Conservation (phyloP, 805 yeast species). For the Saccharomycopsis guyanensis region DNA sequence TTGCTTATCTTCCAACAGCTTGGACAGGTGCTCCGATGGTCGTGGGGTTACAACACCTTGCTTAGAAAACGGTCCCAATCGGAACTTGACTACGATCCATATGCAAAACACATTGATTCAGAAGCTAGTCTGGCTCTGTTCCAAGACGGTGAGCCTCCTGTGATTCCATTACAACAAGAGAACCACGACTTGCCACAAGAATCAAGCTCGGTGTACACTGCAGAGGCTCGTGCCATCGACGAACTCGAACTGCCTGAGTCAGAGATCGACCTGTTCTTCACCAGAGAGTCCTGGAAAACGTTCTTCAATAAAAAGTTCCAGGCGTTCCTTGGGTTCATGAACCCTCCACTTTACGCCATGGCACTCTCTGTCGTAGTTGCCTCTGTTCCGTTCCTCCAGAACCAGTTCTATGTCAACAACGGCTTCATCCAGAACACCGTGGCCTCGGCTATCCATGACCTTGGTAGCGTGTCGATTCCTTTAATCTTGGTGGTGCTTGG, state of each 20-base stretch:
- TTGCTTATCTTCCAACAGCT: constrained; percentile 71
- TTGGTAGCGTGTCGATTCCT: constrained; percentile 74
- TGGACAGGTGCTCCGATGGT: constrained; percentile 79
- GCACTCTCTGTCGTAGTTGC: constrained; percentile 61
- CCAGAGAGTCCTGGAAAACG: background rate
- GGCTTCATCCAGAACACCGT: constrained; percentile 63
- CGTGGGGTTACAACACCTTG: constrained; percentile 76
- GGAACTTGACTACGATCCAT: constrained; percentile 19
- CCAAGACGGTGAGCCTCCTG: background rate
- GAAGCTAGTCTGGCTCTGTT: background rate
- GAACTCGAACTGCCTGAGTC: background rate
- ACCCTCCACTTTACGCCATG: constrained; percentile 83
- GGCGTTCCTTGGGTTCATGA: constrained; percentile 43
- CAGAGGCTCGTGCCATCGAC: background rate
- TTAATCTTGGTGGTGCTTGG: constrained; percentile 69
- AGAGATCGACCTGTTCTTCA: background rate
- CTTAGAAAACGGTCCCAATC: constrained; percentile 40
- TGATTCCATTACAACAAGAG: background rate
- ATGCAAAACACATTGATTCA: background rate
- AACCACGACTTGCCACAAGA: background rate
- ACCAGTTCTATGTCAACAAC: constrained; percentile 45
- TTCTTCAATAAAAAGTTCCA: constrained; percentile 9
- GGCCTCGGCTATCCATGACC: constrained; percentile 51
- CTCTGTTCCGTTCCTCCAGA: constrained; percentile 50
- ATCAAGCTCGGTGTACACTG: background rate